These are phyloP conservation scores for Fusarium transvaalense DNA, from an alignment of 2,329 filamentous ascomycete species.

Conservation along the genomic window DNA sequence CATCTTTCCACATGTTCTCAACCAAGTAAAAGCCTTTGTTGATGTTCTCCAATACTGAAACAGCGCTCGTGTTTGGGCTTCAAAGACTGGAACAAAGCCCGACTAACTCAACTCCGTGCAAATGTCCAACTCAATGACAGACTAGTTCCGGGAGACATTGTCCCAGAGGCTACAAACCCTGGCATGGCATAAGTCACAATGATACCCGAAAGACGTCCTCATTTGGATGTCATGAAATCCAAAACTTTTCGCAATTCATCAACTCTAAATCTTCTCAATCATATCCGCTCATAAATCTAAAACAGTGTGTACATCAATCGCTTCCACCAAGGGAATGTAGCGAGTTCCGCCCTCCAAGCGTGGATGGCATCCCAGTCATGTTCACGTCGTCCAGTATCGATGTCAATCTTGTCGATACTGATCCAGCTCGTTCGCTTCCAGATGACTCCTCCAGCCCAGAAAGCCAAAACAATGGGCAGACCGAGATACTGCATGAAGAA, in stretches of 20 bases:
- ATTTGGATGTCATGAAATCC: neutral
- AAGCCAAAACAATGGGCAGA: constrained; percentile 64
- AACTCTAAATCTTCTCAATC: constrained; percentile 8
- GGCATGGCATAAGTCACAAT: no score
- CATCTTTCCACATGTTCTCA: neutral
- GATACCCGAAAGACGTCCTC: no score
- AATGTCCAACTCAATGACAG: no score
- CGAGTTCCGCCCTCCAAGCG: constrained; percentile 62
- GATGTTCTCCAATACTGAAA: neutral
- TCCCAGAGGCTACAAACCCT: no score
- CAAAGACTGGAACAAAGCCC: neutral
- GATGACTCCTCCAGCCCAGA: constrained; percentile 68
- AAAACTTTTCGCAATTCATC: neutral
- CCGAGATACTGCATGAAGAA: constrained; percentile 69
- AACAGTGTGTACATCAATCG: constrained; percentile 39
- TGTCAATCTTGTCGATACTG: constrained; percentile 70
- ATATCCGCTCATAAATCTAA: constrained; percentile 5
- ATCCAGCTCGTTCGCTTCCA: constrained; percentile 76
- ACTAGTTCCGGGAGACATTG: no score
- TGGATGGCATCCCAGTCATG: constrained; percentile 73
- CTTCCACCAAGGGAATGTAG: constrained; percentile 63
- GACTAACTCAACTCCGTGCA: neutral
- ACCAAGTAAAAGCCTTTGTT: neutral
- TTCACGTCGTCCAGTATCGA: constrained; percentile 73
- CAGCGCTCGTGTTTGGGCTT: neutral